Conservation (phyloP, 345 rosid species). For the Reutealis trisperma region DNA sequence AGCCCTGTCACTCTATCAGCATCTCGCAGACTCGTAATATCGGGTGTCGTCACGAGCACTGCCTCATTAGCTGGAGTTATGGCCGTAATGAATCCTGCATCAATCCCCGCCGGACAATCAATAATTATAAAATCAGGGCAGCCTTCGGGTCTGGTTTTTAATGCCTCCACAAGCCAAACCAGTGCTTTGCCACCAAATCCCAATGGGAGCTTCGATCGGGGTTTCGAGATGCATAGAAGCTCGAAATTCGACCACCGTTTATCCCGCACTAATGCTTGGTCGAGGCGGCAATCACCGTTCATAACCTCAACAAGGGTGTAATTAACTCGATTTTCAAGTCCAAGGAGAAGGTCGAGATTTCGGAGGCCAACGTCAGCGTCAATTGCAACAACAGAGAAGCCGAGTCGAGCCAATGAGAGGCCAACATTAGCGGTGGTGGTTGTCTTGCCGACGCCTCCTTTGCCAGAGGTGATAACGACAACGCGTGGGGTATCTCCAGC, state of each 20-base stretch:
- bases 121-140: conserved; percentile 80
- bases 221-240: conserved; percentile 87
- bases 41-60: conserved; percentile 84
- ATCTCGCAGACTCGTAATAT: conserved; percentile 80
- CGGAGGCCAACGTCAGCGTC: conserved; percentile 97
- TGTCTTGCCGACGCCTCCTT: conserved; percentile 97
- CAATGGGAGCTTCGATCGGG: conserved; percentile 87
- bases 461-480: conserved; percentile 97
- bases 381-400: conserved; percentile 87
- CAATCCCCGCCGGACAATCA: conserved; percentile 97
- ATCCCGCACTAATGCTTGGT: conserved; percentile 92
- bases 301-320: conserved; percentile 90
- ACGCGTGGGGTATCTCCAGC: conserved; percentile 95
- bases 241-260: conserved; percentile 96
- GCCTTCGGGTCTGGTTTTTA: conserved; percentile 69
- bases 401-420: conserved; percentile 90
- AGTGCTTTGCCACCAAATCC: conserved; percentile 93
- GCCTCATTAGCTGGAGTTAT: conserved; percentile 98
- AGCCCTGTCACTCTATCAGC: conserved; percentile 90
- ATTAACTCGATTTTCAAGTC: conserved; percentile 91
- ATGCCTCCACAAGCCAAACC: conserved; percentile 84
- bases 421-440: conserved; percentile 99
- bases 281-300: conserved; percentile 92
- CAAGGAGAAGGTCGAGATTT: conserved; percentile 90
- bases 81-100: conserved; percentile 96